phyloP scores from a whole-genome alignment of 805 yeast species.

The Wickerhamiella lipophila region DNA sequence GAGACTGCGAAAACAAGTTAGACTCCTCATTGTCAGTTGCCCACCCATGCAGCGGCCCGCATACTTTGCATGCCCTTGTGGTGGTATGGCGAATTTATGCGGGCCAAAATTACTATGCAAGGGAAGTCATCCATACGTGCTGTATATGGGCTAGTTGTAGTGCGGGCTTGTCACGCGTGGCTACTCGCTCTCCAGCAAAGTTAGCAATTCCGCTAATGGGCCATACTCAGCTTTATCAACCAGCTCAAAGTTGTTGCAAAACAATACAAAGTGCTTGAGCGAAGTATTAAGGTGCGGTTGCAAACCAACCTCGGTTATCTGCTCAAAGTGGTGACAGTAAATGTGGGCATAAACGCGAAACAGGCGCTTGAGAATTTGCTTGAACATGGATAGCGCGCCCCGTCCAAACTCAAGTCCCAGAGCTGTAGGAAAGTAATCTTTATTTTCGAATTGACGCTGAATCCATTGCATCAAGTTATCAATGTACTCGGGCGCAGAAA shows the following conservation, averaged over 20 bases:
- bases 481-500: slow-evolving; percentile 90
- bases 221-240: slow-evolving; percentile 76
- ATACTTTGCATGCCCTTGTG: background rate
- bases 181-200: slow-evolving; percentile 42
- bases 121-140: background rate
- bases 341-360: slow-evolving; percentile 95
- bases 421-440: slow-evolving; percentile 76
- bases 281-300: slow-evolving; percentile 90
- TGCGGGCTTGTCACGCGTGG: background rate
- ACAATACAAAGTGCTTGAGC: slow-evolving; percentile 82
- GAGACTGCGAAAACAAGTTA: no score
- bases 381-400: slow-evolving; percentile 63
- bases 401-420: slow-evolving; percentile 86
- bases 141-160: background rate
- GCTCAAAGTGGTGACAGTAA: slow-evolving; percentile 95
- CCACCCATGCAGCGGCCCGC: background rate
- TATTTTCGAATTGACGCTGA: slow-evolving; percentile 84
- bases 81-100: background rate
- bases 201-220: slow-evolving; percentile 76
- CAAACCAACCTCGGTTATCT: slow-evolving; percentile 79
- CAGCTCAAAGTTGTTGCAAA: slow-evolving; percentile 70
- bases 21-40: background rate
- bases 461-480: slow-evolving; percentile 92
- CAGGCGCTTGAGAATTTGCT: slow-evolving; percentile 78
- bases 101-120: background rate